Conservation (phyloP, 208 protist species). For the Acanthamoeba lenticulata region DNA sequence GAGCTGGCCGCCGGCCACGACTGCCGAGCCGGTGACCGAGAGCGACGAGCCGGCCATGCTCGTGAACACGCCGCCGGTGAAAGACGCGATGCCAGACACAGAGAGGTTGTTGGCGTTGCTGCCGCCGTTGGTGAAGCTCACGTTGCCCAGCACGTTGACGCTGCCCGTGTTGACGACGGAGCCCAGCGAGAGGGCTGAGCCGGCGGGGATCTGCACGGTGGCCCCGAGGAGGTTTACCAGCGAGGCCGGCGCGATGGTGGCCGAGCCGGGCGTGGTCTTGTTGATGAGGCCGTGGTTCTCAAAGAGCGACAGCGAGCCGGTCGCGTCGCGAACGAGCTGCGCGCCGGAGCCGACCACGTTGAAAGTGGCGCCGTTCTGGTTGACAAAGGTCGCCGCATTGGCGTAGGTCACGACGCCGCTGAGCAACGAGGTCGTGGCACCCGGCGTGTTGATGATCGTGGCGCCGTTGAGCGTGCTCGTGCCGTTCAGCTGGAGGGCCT, state of each 20-base stretch:
- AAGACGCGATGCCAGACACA: not conserved
- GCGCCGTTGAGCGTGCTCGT: slow-evolving; percentile 3
- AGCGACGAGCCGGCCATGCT: not conserved
- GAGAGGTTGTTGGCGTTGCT: not conserved
- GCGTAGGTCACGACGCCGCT: not conserved
- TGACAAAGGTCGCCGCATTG: slow-evolving; percentile 12
- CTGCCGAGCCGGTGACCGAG: not conserved
- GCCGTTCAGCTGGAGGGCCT: slow-evolving; percentile 5
- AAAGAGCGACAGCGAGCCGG: not conserved
- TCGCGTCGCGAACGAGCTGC: not conserved
- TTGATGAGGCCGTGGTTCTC: not conserved
- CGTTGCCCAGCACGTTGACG: not conserved
- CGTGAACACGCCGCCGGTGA: slow-evolving; percentile 25
- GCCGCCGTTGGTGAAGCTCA: slow-evolving; percentile 2
- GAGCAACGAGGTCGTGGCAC: not conserved
- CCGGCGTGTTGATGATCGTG: slow-evolving; percentile 44
- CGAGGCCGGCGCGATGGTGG: not conserved
- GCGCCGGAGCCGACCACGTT: not conserved
- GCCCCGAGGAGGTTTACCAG: no score
- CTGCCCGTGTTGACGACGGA: not conserved
- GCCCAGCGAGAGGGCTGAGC: not conserved
- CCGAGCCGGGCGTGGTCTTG: not conserved
- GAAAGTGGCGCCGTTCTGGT: slow-evolving; percentile 19
- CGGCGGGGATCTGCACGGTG: no score
- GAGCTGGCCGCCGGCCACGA: slow-evolving; percentile 16